phyloP scores from a whole-genome alignment of 352 stramenopile species.

The Phytophthora megakarya region DNA sequence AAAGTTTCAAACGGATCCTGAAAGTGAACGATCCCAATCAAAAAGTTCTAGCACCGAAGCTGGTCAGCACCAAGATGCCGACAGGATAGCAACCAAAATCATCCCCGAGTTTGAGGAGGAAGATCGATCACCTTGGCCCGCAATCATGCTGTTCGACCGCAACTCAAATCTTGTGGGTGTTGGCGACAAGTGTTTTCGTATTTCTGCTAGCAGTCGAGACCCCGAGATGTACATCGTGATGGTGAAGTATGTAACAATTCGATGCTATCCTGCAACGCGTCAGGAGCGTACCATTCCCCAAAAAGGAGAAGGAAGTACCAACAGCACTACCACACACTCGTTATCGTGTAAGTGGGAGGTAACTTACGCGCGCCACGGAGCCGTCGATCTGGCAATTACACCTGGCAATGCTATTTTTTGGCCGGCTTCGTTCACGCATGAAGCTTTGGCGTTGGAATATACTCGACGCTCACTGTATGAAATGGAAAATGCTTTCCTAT shows the following conservation, averaged over 20 bases:
- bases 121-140: slow-evolving; percentile 24
- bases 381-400: slow-evolving; percentile 19
- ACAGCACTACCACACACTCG: slow-evolving; percentile 10
- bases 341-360: slow-evolving; percentile 32
- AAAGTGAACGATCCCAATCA: background rate
- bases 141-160: slow-evolving; percentile 49
- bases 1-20: background rate
- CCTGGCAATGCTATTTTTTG: slow-evolving; percentile 53
- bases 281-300: slow-evolving; percentile 32
- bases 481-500: slow-evolving; percentile 53
- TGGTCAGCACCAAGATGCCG: slow-evolving; percentile 1
- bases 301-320: slow-evolving; percentile 10
- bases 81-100: slow-evolving; percentile 4
- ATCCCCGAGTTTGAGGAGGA: slow-evolving; percentile 14
- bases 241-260: slow-evolving; percentile 34
- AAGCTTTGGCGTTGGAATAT: slow-evolving; percentile 51
- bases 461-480: slow-evolving; percentile 41
- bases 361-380: slow-evolving; percentile 50
- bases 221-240: slow-evolving; percentile 55
- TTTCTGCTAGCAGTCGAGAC: slow-evolving; percentile 54
- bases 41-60: slow-evolving; percentile 4
- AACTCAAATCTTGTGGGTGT: slow-evolving; percentile 49
- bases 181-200: slow-evolving; percentile 51
- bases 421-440: slow-evolving; percentile 40
- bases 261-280: slow-evolving; percentile 38